Evolutionary conservation across 495 filamentous ascomycete genomes (phyloP), one percentile per base, ranked within the genome.

Genomic region (Amorphotheca resinae): DNA sequence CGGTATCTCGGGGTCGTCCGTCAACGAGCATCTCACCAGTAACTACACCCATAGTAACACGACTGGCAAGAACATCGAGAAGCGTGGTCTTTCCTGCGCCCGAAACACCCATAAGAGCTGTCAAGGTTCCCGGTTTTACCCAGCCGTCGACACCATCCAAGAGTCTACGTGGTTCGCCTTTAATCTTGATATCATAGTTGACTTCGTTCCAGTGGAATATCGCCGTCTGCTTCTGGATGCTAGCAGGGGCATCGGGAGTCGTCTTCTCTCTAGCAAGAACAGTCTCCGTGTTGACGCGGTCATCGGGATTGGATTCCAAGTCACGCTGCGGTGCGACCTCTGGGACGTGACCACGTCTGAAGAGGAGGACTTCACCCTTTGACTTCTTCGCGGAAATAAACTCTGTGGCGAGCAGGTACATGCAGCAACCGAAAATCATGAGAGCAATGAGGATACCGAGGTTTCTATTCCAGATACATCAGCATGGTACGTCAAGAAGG

Each of bases 341-440:
- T 15, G 80, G 76, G 32, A 78, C 74, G 49, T 82, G 66, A n/a
- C 83, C 79, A 28, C 81, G 76, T 28, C 77, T 79, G 67, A 93
- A 95, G 21, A 95, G 68, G 9, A 94, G 63, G 21, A 95, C 80
- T 57, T 95, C 88, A 37, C 87, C 87, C 65, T 91, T 95, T n/a
- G 82, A 89, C 50, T 84, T 82, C 64, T 82, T 79, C 17, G 77
- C 77, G 2, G 82, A 72, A 31, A 93, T 79, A 22, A 73, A 70
- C 57, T 95, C 88, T 20, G 80, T 82, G 6, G 73, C 69, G 15
- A 72, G 25, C 12, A 94, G 74, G 54, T 94, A 91, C 11, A 65
- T 61, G 23, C 56, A 37, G 36, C 79, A 63, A 54, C 84, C 77
- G 51, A 70, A 72, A 20, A 80, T 40, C 57, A 82, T 73, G 55